Percentiles rank a stretch among this genome's conserved stretches.
Conservation (phyloP, 176 grass and related monocot species). For the Musa beccarii region DNA sequence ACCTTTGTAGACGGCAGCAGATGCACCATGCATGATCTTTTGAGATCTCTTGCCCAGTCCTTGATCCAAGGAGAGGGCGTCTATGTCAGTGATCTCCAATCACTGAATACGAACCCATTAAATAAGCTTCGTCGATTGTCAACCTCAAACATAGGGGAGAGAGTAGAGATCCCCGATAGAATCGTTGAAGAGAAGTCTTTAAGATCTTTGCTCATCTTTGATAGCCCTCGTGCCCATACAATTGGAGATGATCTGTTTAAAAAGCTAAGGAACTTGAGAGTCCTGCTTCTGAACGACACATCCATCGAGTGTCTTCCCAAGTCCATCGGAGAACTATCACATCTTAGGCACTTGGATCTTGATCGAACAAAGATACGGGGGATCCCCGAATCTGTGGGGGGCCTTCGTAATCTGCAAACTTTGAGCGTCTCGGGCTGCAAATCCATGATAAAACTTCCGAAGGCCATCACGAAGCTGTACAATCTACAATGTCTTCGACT, state of each 20-base stretch:
- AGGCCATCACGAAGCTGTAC: slow-evolving; percentile 43
- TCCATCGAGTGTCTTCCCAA: slow-evolving; percentile 41
- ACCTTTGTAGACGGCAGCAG: neutral
- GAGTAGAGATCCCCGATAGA: neutral
- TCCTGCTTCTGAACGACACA: slow-evolving; percentile 50
- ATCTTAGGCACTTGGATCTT: slow-evolving; percentile 75
- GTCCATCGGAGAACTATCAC: slow-evolving; percentile 47
- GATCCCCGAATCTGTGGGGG: slow-evolving; percentile 56
- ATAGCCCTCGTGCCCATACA: neutral
- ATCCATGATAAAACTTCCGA: slow-evolving; percentile 48
- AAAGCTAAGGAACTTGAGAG: neutral
- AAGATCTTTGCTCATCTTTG: neutral
- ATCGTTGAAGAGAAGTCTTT: neutral
- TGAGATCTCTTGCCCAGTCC: slow-evolving; percentile 10
- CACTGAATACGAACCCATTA: neutral
- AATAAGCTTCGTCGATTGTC: neutral
- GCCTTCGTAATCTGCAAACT: slow-evolving; percentile 60
- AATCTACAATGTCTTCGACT: slow-evolving; percentile 56
- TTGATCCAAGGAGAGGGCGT: slow-evolving; percentile 22
- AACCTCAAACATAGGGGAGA: neutral
- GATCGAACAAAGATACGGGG: slow-evolving; percentile 48
- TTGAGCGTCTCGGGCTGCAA: slow-evolving; percentile 51
- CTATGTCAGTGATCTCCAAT: neutral
- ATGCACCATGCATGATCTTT: no score
- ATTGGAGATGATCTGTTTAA: neutral